These are phyloP conservation scores for Asterochloris sp. DNA, from an alignment of 139 green algal genomes.

Conservation along the genomic window DNA sequence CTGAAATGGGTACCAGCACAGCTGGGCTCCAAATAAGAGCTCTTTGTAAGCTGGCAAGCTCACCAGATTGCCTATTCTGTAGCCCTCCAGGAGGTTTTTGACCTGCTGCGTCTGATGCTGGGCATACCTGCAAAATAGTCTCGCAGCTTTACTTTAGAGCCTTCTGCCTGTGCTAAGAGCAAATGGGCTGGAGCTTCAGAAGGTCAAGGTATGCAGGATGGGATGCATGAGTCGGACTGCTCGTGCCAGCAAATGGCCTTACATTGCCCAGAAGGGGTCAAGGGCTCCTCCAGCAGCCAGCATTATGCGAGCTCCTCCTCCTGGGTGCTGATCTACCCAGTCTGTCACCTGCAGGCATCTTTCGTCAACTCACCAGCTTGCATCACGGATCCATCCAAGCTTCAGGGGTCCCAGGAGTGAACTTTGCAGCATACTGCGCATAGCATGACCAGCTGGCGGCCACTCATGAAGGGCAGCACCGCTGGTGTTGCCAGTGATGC, in stretches of 20 bases:
- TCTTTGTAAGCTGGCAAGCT: not conserved
- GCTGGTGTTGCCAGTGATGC: no score
- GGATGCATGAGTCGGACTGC: no score
- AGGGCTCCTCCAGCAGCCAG: constrained; percentile 78
- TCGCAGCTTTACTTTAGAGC: no score
- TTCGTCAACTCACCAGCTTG: no score
- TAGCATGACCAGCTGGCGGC: no score
- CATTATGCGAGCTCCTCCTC: constrained; percentile 68
- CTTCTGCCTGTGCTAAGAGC: not conserved
- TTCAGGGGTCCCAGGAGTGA: no score
- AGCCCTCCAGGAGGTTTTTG: constrained; percentile 60
- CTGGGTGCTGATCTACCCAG: constrained; percentile 47
- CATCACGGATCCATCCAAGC: no score
- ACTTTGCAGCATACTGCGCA: no score
- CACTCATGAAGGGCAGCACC: no score
- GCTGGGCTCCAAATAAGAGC: no score
- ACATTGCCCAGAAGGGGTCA: constrained; percentile 88
- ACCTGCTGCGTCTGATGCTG: constrained; percentile 72
- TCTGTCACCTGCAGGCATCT: not conserved
- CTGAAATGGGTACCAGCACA: no score
- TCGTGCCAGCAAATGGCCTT: constrained; percentile 16
- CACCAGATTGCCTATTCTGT: constrained; percentile 76
- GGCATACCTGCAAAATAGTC: constrained; percentile 53
- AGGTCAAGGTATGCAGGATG: not conserved
- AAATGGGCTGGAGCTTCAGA: not conserved